Evolutionary conservation across 108 stramenopile species (phyloP).

Genomic region (Pseudonitzschia multiseries): DNA sequence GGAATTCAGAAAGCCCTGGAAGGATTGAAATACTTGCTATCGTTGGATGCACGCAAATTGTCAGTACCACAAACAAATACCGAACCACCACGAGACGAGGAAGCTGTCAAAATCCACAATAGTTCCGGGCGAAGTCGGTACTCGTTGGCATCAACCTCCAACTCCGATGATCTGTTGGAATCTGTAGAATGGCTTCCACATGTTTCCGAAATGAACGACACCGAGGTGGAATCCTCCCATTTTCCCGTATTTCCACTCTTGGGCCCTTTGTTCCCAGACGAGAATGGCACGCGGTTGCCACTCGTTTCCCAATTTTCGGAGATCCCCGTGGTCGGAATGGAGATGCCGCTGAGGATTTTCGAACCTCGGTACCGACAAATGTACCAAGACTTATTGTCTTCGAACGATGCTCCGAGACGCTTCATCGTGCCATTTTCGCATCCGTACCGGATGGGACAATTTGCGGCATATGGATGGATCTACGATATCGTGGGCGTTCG

Average conservation of each 20-base stretch:
- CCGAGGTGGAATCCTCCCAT: not conserved
- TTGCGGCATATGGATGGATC: constrained; percentile 19
- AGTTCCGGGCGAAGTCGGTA: not conserved
- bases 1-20: constrained; percentile 15
- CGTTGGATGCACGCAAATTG: not conserved
- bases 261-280: constrained; percentile 16
- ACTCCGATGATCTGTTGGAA: constrained; percentile 10
- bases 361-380: constrained; percentile 46
- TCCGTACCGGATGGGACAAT: constrained; percentile 22
- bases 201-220: constrained; percentile 20
- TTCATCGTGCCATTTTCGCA: constrained; percentile 32
- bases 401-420: not conserved
- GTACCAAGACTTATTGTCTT: constrained; percentile 40
- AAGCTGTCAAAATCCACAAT: not conserved
- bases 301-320: constrained; percentile 17
- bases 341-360: constrained; percentile 33
- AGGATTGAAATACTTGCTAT: constrained; percentile 7
- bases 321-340: constrained; percentile 13
- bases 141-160: not conserved
- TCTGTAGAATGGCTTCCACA: constrained; percentile 18
- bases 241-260: constrained; percentile 23
- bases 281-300: constrained; percentile 2
- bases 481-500: constrained; percentile 17
- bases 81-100: not conserved
- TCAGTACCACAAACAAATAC: not conserved